A percentile compares a stretch with the other conserved stretches of the same genome.
Evolutionary conservation across 1,284 basidiomycete species (phyloP).

Genomic region (Ustilago loliicola): DNA sequence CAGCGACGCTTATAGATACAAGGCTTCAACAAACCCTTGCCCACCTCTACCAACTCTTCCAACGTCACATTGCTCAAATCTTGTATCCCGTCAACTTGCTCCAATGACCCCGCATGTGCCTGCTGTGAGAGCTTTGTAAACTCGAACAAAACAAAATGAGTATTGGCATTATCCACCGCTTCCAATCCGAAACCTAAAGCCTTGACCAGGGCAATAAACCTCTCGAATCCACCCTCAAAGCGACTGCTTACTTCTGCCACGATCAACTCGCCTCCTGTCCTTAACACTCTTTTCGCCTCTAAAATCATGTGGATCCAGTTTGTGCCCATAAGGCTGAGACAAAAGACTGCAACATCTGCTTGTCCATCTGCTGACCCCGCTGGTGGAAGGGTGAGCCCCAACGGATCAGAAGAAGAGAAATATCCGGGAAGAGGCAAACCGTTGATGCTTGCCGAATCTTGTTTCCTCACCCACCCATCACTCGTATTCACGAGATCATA

Average conservation of each 20-base stretch:
- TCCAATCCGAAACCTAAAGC: slow-evolving; percentile 85
- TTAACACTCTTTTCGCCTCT: slow-evolving; percentile 89
- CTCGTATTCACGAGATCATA: slow-evolving; percentile 83
- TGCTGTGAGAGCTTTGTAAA: slow-evolving; percentile 43
- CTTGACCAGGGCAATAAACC: slow-evolving; percentile 81
- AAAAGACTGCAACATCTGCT: slow-evolving; percentile 92
- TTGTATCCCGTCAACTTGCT: not conserved
- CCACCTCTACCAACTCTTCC: slow-evolving; percentile 74
- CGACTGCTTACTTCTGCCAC: slow-evolving; percentile 87
- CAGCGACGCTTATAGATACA: slow-evolving; percentile 97
- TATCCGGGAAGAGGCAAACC: slow-evolving; percentile 57
- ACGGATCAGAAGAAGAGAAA: slow-evolving; percentile 22
- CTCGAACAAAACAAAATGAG: slow-evolving; percentile 60
- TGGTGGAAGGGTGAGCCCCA: slow-evolving; percentile 9
- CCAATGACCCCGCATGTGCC: not conserved
- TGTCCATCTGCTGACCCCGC: slow-evolving; percentile 72
- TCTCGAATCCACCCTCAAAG: slow-evolving; percentile 71
- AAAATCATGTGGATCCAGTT: slow-evolving; percentile 93
- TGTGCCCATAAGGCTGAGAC: slow-evolving; percentile 94
- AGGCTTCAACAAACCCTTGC: slow-evolving; percentile 81
- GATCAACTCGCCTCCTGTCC: slow-evolving; percentile 83
- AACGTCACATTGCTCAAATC: slow-evolving; percentile 36
- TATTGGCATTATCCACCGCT: slow-evolving; percentile 73
- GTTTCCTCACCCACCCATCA: slow-evolving; percentile 72
- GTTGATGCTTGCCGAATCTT: slow-evolving; percentile 55